Evolutionary conservation across 495 filamentous ascomycete species (phyloP).

Genomic region (Xylaria longipes): DNA sequence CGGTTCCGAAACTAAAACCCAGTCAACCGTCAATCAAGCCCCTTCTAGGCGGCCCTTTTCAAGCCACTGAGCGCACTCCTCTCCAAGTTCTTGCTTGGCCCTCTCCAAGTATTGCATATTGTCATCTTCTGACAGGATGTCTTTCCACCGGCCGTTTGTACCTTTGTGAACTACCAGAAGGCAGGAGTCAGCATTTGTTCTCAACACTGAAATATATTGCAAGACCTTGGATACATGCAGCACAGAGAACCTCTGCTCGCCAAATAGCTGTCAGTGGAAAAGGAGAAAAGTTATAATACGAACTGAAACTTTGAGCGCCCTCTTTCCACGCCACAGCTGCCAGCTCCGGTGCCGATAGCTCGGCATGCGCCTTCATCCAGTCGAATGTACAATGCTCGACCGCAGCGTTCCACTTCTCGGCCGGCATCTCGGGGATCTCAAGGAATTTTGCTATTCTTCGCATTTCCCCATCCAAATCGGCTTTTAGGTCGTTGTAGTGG

Average conservation of each 20-base stretch:
- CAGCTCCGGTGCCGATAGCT: background rate
- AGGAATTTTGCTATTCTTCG: slow-evolving; percentile 13
- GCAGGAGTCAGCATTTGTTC: background rate
- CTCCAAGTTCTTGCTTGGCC: slow-evolving; percentile 15
- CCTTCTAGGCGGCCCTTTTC: slow-evolving; percentile 12
- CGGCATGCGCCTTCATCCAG: slow-evolving; percentile 17
- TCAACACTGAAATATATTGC: background rate
- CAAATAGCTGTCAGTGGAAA: background rate
- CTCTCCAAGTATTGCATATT: slow-evolving; percentile 10
- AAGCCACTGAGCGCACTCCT: slow-evolving; percentile 10
- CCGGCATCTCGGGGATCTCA: slow-evolving; percentile 10
- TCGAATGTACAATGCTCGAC: slow-evolving; percentile 16
- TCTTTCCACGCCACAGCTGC: slow-evolving; percentile 9
- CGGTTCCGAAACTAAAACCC: too few relatives aligned
- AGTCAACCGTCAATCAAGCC: background rate
- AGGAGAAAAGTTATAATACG: slow-evolving; percentile 3
- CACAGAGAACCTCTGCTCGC: background rate
- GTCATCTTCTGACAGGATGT: slow-evolving; percentile 9
- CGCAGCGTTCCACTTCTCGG: slow-evolving; percentile 12
- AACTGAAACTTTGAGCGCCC: slow-evolving; percentile 15
- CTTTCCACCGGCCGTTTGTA: slow-evolving; percentile 15
- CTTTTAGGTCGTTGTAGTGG: slow-evolving; percentile 17
- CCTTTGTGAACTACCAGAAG: slow-evolving; percentile 6
- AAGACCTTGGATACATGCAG: background rate
- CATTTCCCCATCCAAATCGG: slow-evolving; percentile 14